Evolutionary conservation across 2,329 filamentous ascomycete genomes (phyloP).

Genomic region (Truncatella angustata): DNA sequence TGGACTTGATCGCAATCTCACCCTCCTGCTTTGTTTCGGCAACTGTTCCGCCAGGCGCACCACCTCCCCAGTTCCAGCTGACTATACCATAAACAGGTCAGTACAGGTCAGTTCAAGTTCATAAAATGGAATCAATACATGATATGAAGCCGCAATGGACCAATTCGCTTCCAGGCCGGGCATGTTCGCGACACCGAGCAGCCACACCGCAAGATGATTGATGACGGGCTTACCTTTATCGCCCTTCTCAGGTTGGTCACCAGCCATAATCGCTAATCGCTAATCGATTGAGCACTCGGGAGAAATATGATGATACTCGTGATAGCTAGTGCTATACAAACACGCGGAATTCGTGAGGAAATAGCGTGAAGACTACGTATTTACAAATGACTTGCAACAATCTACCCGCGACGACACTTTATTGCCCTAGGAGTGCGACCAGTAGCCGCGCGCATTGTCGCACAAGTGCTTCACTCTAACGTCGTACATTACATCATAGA

Average conservation of each 20-base stretch:
- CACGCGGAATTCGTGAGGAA: neutral
- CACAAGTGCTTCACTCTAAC: neutral
- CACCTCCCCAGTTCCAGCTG: slow-evolving; percentile 60
- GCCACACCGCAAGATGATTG: neutral
- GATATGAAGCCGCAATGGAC: neutral
- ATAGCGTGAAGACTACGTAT: neutral
- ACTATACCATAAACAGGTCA: slow-evolving; percentile 37
- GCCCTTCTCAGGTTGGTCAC: slow-evolving; percentile 9
- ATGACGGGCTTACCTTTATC: slow-evolving; percentile 10
- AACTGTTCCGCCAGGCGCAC: slow-evolving; percentile 55
- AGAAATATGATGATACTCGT: neutral
- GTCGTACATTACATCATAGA: slow-evolving; percentile 1
- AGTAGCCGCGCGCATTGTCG: neutral
- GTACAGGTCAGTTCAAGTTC: neutral
- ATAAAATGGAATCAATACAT: neutral
- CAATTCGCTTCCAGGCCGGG: neutral
- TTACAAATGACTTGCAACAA: neutral
- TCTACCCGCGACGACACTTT: neutral
- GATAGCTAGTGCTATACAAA: neutral
- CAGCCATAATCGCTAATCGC: neutral
- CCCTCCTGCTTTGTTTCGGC: slow-evolving; percentile 61
- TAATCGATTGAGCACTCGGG: neutral
- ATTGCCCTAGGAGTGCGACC: neutral
- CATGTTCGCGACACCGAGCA: neutral
- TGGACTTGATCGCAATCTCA: slow-evolving; percentile 58